Base-by-base conservation (phyloP, 2,329 filamentous ascomycete species). In the Ciborinia camelliae region DNA sequence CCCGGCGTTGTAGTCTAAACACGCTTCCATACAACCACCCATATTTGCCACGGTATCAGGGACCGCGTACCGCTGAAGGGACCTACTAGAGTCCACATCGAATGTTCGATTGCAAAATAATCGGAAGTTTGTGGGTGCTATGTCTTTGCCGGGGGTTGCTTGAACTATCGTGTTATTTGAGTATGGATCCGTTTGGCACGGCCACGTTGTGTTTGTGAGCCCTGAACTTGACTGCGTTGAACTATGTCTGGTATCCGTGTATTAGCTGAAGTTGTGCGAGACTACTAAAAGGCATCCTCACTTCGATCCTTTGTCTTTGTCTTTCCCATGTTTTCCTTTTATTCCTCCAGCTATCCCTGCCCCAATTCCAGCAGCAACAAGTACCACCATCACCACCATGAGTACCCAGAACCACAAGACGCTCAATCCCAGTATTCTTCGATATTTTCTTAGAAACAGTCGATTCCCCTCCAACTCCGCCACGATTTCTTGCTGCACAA, bases 41-140 rank as follows among this genome's bases (percentile, higher is more conserved):
- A 47, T 35, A 35, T 58, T 10, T 32, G 41, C 20, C 15, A 47
- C 14, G 14, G 28, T 35, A 14, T 32, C 41, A 23, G 20, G 41
- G 5, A 58, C 20, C 10, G 41, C 41, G 14, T n/a, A 35, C 7
- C 20, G 20, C 28, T 23, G 32, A 2, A 57, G 54, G 14, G 6
- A 18, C 15, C 3, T 15, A 45, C 39, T 57, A 1, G 39, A 45
- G 5, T 41, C 26, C 20, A 45, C 7, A 45, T 45, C 39, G 37
- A 57, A 57, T 30, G 39, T 57, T 43, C 39, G 26, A 45, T 57
- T 57, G 10, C 54, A 57, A 45, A 57, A 57, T n/a, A 57, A 1
- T 32, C 26, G 37, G 39, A 43, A 57, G 5, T 57, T 45, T 6
- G 26, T 43, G 26, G 37, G 2, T 32, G 4, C 28, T 15, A 43